Base-by-base conservation (phyloP, 2,329 filamentous ascomycete species). In the Zasmidium citrigriseum region DNA sequence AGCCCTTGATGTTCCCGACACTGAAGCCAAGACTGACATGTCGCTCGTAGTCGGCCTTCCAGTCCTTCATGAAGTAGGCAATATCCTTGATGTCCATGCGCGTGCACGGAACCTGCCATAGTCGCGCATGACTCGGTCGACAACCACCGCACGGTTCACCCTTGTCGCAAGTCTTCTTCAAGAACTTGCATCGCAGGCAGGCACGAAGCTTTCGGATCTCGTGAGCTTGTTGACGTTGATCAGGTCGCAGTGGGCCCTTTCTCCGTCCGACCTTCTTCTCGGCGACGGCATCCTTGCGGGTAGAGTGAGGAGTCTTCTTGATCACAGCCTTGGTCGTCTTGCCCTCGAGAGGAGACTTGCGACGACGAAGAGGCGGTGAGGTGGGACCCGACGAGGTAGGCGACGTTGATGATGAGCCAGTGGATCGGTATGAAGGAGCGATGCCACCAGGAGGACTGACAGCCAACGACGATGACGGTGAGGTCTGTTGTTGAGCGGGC, bases 121-220 rank as follows among this genome's bases (percentile, higher is more conserved):
- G 83, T 64, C 93, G 88, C 63, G 93, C 93, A 75, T 98, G 93
- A 20, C 93, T 96, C 52, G 93, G 93, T 79, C 96, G 90, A 80
- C 93, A 98, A 49, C 93, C 93, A 69, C 89, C 90, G 77, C 93
- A 98, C 58, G 93, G 93, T 79, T 97, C 93, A 64, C 93, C 93
- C 81, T 96, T 97, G 77, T 98, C 93, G 73, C 93, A 98, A 50
- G 93, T 97, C 85, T 98, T 98, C 85, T 98, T 98, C 75, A 98
- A 83, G 81, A 97, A 98, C 80, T 97, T 97, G 85, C 93, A 98
- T 65, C 93, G 88, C 68, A 98, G 81, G 75, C 93, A 98, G 49
- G 93, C 93, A 72, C 93, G 86, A 68, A 97, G 82, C 78, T 98
- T 98, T 75, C 93, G 87, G 73, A 98, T 98, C 77, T 98, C 93